Conservation (phyloP, 1,139 yeast species). For the Taiozyma sp. region DNA sequence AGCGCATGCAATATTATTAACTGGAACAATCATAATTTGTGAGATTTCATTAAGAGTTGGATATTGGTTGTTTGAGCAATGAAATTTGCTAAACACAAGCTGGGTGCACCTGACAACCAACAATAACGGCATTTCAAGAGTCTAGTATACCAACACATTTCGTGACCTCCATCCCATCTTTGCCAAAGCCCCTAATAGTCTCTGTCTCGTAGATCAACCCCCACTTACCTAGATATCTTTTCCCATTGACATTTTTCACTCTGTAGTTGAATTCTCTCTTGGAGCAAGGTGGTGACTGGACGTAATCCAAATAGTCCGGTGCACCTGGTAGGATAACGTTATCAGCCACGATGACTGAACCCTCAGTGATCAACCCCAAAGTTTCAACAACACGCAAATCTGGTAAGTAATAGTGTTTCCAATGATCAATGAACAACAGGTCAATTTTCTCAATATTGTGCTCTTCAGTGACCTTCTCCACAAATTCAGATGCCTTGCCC, state of each 20-base stretch:
- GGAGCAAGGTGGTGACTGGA: conserved; percentile 35
- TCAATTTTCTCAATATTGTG: conserved; percentile 25
- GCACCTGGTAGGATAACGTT: conserved; percentile 37
- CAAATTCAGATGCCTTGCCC: conserved; percentile 33
- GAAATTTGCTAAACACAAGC: too few relatives aligned
- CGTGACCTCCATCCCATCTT: conserved; percentile 14
- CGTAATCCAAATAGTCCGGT: conserved; percentile 38
- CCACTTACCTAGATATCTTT: conserved; percentile 37
- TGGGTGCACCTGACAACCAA: too few relatives aligned
- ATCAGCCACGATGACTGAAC: conserved; percentile 39
- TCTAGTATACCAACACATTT: conserved; percentile 16
- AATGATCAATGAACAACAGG: conserved; percentile 40
- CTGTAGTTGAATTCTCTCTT: conserved; percentile 29
- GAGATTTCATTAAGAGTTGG: background rate
- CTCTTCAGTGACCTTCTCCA: conserved; percentile 25
- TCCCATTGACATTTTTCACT: conserved; percentile 29
- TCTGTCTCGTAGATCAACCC: conserved; percentile 37
- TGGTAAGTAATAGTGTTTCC: conserved; percentile 36
- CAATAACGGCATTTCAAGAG: background rate
- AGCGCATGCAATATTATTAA: too few relatives aligned
- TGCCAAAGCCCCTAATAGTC: conserved; percentile 11
- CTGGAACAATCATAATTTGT: background rate
- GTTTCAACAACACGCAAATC: conserved; percentile 42
- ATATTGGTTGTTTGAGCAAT: too few relatives aligned
- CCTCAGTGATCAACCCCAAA: conserved; percentile 36